Conservation (phyloP, 2,329 filamentous ascomycete species). For the Colletotrichum spinosum region DNA sequence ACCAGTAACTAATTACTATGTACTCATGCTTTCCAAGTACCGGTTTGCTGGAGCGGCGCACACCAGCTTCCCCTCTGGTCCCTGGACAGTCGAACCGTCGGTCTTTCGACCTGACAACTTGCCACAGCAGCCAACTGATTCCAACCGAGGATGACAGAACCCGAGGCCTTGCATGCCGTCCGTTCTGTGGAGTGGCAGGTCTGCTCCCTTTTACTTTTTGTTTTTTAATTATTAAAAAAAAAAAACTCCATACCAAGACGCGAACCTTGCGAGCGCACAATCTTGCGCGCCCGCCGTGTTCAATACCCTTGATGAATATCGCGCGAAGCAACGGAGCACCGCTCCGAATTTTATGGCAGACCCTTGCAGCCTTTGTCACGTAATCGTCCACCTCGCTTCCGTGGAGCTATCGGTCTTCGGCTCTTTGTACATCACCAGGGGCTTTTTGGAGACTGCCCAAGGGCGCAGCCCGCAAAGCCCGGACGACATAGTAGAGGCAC, state of each 20-base stretch:
- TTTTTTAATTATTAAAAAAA: too few species aligned
- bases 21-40: conserved; percentile 23
- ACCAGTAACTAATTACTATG: conserved; percentile 1
- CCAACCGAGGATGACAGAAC: too few species aligned
- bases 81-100: neutral
- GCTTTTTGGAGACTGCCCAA: neutral
- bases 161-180: conserved; percentile 11
- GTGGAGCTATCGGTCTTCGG: conserved; percentile 5
- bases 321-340: conserved; percentile 7
- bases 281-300: neutral
- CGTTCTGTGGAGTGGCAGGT: conserved; percentile 14
- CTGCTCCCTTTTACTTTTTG: neutral
- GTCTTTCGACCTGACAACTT: too few species aligned
- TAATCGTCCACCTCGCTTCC: conserved; percentile 16
- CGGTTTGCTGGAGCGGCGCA: conserved; percentile 32
- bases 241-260: neutral
- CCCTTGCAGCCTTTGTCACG: conserved; percentile 18
- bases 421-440: neutral
- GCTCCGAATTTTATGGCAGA: conserved; percentile 2
- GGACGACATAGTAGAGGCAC: too few species aligned
- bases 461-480: too few species aligned
- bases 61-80: neutral
- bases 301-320: conserved; percentile 7
- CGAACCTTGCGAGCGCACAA: conserved; percentile 1
- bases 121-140: too few species aligned